Conservation (phyloP, 352 stramenopile genomes). For the Phytophthora colocasiae region DNA sequence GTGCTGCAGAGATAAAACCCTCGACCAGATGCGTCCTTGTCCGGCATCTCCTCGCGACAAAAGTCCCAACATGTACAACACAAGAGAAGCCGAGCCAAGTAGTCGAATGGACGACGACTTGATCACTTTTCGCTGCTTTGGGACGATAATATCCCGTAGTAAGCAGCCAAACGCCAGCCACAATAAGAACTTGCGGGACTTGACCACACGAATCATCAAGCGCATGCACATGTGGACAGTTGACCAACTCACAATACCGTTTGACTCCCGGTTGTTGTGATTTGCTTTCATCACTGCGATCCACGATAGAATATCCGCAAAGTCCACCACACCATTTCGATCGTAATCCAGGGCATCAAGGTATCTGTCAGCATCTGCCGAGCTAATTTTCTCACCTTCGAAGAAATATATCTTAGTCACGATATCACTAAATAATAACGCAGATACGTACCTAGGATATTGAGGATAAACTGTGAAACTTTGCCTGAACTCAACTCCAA, state of each 20-base stretch:
- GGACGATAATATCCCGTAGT: conserved; percentile 43
- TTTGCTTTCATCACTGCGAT: conserved; percentile 76
- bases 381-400: conserved; percentile 68
- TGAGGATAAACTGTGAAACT: conserved; percentile 74
- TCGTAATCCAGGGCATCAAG: conserved; percentile 80
- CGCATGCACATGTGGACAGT: conserved; percentile 24
- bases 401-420: not conserved
- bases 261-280: conserved; percentile 41
- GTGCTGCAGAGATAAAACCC: conserved; percentile 9
- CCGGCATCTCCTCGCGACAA: conserved; percentile 17
- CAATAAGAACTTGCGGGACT: conserved; percentile 36
- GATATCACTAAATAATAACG: not conserved
- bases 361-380: conserved; percentile 60
- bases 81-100: conserved; percentile 28
- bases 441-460: conserved; percentile 64
- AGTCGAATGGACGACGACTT: conserved; percentile 41
- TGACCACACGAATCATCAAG: conserved; percentile 10
- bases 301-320: conserved; percentile 82
- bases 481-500: conserved; percentile 64
- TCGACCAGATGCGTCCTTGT: conserved; percentile 11
- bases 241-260: conserved; percentile 23
- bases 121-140: conserved; percentile 43
- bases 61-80: conserved; percentile 38
- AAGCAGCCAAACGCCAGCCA: conserved; percentile 44
- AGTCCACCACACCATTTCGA: conserved; percentile 74